Evolutionary conservation across 805 yeast species (phyloP).

Genomic region (Groenewaldozyma tartarivorans): DNA sequence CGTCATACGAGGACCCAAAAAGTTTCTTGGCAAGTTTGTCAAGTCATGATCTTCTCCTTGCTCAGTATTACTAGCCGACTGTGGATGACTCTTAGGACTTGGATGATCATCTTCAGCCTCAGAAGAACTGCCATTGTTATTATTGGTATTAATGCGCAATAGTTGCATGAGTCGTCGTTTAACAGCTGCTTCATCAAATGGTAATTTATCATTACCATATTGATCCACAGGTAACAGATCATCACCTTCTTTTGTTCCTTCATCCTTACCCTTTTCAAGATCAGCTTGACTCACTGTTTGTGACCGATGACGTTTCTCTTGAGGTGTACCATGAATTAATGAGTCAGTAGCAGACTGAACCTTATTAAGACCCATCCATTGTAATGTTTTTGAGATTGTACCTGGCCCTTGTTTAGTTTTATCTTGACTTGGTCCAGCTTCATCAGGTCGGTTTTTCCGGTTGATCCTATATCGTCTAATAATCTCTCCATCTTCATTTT

Average conservation of each 20-base stretch:
- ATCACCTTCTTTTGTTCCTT: slow-evolving; percentile 12
- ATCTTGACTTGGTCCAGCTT: slow-evolving; percentile 1
- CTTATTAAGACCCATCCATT: slow-evolving; percentile 44
- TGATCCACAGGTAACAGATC: slow-evolving; percentile 18
- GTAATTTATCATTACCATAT: slow-evolving; percentile 12
- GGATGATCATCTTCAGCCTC: not conserved
- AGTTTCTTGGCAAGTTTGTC: slow-evolving; percentile 7
- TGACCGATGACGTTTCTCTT: slow-evolving; percentile 7
- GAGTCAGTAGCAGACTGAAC: not conserved
- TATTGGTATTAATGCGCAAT: slow-evolving; percentile 4
- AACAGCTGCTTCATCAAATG: slow-evolving; percentile 18
- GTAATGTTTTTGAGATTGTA: slow-evolving; percentile 33
- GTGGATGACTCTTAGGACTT: not conserved
- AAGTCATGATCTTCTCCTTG: slow-evolving; percentile 2
- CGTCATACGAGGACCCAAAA: slow-evolving; percentile 19
- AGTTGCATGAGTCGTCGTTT: slow-evolving; percentile 10
- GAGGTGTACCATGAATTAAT: slow-evolving; percentile 6
- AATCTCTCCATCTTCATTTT: slow-evolving; percentile 87
- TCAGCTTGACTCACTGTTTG: slow-evolving; percentile 13
- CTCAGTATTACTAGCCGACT: not conserved
- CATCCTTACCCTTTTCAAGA: slow-evolving; percentile 16
- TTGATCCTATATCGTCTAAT: slow-evolving; percentile 73
- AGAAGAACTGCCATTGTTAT: too few species aligned
- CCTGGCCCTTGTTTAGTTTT: not conserved
- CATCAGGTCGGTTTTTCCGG: slow-evolving; percentile 22